Evolutionary conservation across 1,139 yeast species (phyloP), one percentile per base, ranked within the genome.

Genomic region (Arxiozyma bovina): DNA sequence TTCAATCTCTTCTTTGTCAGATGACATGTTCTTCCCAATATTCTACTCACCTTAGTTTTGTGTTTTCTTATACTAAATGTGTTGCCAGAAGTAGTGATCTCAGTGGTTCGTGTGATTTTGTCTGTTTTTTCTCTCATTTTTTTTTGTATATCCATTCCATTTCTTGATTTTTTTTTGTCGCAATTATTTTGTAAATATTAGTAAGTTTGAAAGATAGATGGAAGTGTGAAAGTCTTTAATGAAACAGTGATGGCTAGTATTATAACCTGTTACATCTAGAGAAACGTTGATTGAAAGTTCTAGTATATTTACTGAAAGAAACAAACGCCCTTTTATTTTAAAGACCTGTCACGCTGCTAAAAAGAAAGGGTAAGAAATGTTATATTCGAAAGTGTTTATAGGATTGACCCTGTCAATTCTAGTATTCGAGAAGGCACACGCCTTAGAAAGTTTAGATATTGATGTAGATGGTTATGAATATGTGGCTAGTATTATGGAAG

Each of bases 381-480:
- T 34, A 34, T 34, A 34, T 46, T 38, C 42, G 6, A 22, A 34
- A 20, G 9, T 46, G 20, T 25, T 46, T 46, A n/a, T 23, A 34
- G 40, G 40, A 34, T 12, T 34, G 40, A 34, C n/a, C 8, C 41
- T 38, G 42, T 21, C n/a, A 4, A 12, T n/a, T 40, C 21, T 23
- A 18, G 27, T 25, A 21, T 22, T 38, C 30, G 20, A 46, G 30
- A 43, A 46, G 17, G 18, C 38, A 38, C 30, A 15, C 15, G 43
- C 30, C 18, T 46, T 34, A 21, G 43, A 38, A 22, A 17, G n/a
- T 22, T 34, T 46, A 38, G 48, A 50, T 34, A 34, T 45, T 15
- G 52, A 50, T 22, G 40, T 50, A 2, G 44, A 50, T 40, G 49
- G 30, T n/a, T 45, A 50, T 44, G 45, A 40, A 15, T 27, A 34